A percentile compares a stretch with the other conserved stretches of the same genome.
phyloP scores from a whole-genome alignment of 2,329 filamentous ascomycete species.

The Cercospora brassicicola region DNA sequence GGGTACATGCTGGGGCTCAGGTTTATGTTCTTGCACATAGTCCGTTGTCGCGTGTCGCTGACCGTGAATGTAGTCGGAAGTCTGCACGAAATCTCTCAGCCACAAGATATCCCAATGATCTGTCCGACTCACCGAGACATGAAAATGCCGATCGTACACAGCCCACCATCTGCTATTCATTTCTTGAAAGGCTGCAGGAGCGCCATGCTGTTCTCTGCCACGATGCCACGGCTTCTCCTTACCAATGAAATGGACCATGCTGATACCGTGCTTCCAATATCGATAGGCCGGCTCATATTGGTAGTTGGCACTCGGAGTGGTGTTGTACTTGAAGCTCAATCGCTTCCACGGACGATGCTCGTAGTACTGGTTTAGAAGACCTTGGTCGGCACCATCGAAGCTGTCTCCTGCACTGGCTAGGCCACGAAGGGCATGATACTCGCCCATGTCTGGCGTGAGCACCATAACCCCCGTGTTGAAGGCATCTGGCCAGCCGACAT shows the following conservation, averaged over 20 bases:
- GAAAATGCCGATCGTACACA: conserved; percentile 85
- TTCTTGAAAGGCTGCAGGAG: conserved; percentile 71
- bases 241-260: conserved; percentile 92
- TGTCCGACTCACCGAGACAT: conserved; percentile 38
- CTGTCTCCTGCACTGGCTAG: conserved; percentile 85
- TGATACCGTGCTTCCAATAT: conserved; percentile 88
- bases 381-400: conserved; percentile 96
- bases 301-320: conserved; percentile 93
- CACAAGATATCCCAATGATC: neutral
- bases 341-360: conserved; percentile 73
- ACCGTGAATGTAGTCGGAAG: conserved; percentile 24
- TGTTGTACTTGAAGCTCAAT: conserved; percentile 93
- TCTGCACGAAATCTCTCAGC: conserved; percentile 19
- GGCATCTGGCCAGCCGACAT: conserved; percentile 96
- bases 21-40: conserved; percentile 14
- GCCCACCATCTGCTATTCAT: conserved; percentile 90
- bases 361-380: conserved; percentile 92
- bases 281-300: conserved; percentile 94
- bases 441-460: conserved; percentile 77
- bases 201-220: conserved; percentile 46
- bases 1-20: neutral
- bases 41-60: conserved; percentile 15
- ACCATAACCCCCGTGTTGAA: conserved; percentile 99
- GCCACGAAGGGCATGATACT: conserved; percentile 80
- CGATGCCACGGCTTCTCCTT: conserved; percentile 79